phyloP scores from a whole-genome alignment of 129 eudicot species.

The Flaveria linearis region DNA sequence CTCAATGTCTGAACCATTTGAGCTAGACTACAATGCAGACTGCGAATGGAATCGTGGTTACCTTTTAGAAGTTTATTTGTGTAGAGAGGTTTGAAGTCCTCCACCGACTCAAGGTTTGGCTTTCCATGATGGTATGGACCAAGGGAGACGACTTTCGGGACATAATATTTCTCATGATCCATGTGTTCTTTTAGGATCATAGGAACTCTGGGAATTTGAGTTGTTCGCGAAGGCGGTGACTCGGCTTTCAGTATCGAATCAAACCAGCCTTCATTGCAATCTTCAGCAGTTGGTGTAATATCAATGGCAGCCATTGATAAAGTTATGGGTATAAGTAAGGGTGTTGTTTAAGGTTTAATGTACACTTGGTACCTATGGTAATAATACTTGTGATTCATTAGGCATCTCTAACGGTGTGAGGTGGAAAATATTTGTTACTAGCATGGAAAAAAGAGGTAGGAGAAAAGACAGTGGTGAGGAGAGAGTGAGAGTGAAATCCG shows the following conservation, averaged over 20 bases:
- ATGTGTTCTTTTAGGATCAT: constrained; percentile 18
- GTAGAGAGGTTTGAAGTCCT: constrained; percentile 28
- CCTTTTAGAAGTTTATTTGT: constrained; percentile 12
- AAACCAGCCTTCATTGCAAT: constrained; percentile 20
- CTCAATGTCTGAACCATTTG: constrained; percentile 8
- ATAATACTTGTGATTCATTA: not conserved
- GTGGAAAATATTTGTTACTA: not conserved
- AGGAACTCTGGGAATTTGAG: constrained; percentile 30
- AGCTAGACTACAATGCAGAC: constrained; percentile 19
- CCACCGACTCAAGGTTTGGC: constrained; percentile 14
- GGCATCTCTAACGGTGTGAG: too few species aligned
- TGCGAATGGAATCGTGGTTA: not conserved
- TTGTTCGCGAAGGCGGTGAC: not conserved
- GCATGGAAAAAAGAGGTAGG: too few species aligned
- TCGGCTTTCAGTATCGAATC: constrained; percentile 12
- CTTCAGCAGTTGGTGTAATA: not conserved
- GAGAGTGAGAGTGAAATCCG: too few species aligned
- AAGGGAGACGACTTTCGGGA: constrained; percentile 40
- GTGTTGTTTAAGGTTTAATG: not conserved
- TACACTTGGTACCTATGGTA: not conserved
- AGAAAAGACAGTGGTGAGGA: too few species aligned
- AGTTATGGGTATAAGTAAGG: not conserved
- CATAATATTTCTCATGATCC: constrained; percentile 31
- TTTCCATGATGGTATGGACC: constrained; percentile 46
- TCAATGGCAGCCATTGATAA: constrained; percentile 4